These are phyloP conservation scores for Albophoma yamanashiensis DNA, from an alignment of 2,329 filamentous ascomycete genomes.

Conservation along the genomic window DNA sequence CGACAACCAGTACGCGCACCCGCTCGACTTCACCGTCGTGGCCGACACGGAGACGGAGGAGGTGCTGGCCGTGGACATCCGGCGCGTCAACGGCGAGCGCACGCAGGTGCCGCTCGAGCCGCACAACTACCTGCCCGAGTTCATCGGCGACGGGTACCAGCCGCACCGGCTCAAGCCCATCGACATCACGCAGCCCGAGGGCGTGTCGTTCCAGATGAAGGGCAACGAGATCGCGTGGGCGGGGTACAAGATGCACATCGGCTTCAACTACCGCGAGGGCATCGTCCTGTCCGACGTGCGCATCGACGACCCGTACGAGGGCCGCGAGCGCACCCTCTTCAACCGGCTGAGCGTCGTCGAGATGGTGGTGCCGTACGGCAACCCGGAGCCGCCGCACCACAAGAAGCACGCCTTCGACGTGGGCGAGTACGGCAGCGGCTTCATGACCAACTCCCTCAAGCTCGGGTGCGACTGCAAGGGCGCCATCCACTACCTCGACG, in stretches of 20 bases:
- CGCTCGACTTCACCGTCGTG: conserved; percentile 37
- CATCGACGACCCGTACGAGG: conserved; percentile 42
- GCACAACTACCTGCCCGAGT: conserved; percentile 26
- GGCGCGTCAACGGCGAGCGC: conserved; percentile 32
- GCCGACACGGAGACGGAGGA: conserved; percentile 36
- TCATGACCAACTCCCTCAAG: conserved; percentile 54
- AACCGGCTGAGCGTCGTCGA: conserved; percentile 59
- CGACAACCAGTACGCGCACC: conserved; percentile 53
- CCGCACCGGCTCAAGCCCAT: conserved; percentile 25
- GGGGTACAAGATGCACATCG: conserved; percentile 61
- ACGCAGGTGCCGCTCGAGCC: conserved; percentile 30
- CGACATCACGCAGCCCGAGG: conserved; percentile 27
- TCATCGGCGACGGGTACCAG: conserved; percentile 22
- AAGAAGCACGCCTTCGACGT: conserved; percentile 61
- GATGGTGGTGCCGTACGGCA: conserved; percentile 62
- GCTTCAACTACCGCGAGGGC: conserved; percentile 62
- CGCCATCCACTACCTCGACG: conserved; percentile 34
- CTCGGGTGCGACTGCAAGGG: conserved; percentile 55
- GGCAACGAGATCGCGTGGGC: conserved; percentile 44
- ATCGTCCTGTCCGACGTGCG: conserved; percentile 58
- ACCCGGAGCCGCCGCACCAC: conserved; percentile 51
- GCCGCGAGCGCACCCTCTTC: conserved; percentile 44
- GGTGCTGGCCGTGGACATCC: conserved; percentile 31
- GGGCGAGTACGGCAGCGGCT: conserved; percentile 54
- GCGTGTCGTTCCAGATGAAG: conserved; percentile 33